Conservation (phyloP, 495 filamentous ascomycete genomes). For the Chlorociboria aeruginascens region DNA sequence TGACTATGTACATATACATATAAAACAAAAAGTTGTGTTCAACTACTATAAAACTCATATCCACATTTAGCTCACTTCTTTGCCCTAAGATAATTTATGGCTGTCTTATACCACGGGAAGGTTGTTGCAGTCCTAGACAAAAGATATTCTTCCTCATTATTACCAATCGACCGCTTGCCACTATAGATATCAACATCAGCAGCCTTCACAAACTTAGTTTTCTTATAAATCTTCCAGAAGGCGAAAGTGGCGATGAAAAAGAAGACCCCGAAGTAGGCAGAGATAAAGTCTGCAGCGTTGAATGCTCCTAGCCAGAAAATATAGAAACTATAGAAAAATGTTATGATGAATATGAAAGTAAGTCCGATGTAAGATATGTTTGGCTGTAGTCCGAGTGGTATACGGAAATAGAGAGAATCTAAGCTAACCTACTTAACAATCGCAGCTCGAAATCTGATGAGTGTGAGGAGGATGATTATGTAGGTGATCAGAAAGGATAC, state of each 20-base stretch:
- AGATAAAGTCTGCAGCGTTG: conserved; percentile 32
- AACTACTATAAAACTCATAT: too few relatives aligned
- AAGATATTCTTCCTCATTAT: conserved; percentile 16
- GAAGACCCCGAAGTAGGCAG: conserved; percentile 44
- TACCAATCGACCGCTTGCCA: conserved; percentile 47
- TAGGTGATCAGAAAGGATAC: too few relatives aligned
- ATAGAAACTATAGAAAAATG: conserved; percentile 39
- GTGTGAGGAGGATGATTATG: too few relatives aligned
- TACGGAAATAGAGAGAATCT: conserved; percentile 46
- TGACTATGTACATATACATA: too few relatives aligned
- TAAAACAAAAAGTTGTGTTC: too few relatives aligned
- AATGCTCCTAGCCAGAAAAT: conserved; percentile 33
- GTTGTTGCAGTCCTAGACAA: too few relatives aligned
- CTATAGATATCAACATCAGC: conserved; percentile 45
- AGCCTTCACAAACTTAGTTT: conserved; percentile 30
- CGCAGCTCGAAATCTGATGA: too few relatives aligned
- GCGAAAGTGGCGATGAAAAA: conserved; percentile 41
- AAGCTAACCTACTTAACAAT: too few relatives aligned
- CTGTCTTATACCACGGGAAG: too few relatives aligned
- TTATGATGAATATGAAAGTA: conserved; percentile 36
- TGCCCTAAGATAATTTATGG: too few relatives aligned
- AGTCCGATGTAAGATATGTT: conserved; percentile 47
- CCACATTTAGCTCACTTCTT: too few relatives aligned
- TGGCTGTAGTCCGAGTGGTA: conserved; percentile 39
- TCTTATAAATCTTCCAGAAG: conserved; percentile 37